A percentile compares a stretch with the other conserved stretches of the same genome.
phyloP scores from a whole-genome alignment of 805 yeast genomes.

The Candida maltosa region DNA sequence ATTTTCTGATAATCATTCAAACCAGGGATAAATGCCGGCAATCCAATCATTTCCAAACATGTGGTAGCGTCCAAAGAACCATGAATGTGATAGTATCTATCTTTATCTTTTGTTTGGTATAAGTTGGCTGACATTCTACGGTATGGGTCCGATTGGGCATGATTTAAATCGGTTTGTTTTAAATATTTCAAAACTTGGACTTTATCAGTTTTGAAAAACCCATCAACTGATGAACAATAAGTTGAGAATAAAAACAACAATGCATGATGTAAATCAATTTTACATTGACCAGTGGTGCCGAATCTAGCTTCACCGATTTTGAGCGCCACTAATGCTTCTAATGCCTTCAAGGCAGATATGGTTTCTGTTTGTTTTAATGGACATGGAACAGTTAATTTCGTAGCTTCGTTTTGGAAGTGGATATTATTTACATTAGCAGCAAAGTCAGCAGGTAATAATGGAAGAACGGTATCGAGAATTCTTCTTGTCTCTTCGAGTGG shows the following conservation, averaged over 20 bases:
- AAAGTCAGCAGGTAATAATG: constrained; percentile 14
- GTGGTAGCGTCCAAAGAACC: constrained; percentile 29
- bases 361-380: constrained; percentile 22
- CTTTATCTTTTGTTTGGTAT: constrained; percentile 28
- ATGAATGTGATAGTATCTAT: constrained; percentile 26
- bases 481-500: constrained; percentile 12
- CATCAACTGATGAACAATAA: constrained; percentile 26
- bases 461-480: constrained; percentile 8
- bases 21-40: constrained; percentile 20
- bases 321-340: constrained; percentile 17
- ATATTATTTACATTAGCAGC: constrained; percentile 7
- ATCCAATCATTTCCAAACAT: constrained; percentile 28
- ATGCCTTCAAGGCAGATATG: constrained; percentile 20
- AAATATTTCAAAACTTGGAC: constrained; percentile 10
- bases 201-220: constrained; percentile 21
- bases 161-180: constrained; percentile 9
- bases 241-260: constrained; percentile 27
- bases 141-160: constrained; percentile 14
- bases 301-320: constrained; percentile 15
- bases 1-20: constrained; percentile 21
- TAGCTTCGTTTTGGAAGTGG: constrained; percentile 9
- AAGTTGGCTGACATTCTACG: constrained; percentile 31
- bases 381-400: constrained; percentile 18
- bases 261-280: constrained; percentile 22
- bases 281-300: constrained; percentile 7